A percentile compares a stretch with the other conserved stretches of the same genome.
Evolutionary conservation across 1,139 yeast genomes (phyloP).

Genomic region (Yamadazyma pseudoaaseri): DNA sequence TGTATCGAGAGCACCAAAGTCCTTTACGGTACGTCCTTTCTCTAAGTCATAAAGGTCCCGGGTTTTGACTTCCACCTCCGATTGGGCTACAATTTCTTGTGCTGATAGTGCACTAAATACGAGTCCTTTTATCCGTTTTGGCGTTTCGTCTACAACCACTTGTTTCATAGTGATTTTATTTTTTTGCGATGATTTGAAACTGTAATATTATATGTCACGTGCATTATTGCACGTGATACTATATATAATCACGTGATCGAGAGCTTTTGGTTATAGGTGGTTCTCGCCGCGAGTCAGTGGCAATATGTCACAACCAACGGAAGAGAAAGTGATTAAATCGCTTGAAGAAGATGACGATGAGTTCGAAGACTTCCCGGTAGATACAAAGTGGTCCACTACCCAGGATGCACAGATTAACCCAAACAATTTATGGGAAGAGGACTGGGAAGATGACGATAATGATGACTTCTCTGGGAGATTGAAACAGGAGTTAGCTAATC

Average conservation of each 20-base stretch:
- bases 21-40: constrained; percentile 78
- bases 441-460: constrained; percentile 92
- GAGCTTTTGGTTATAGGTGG: too few relatives aligned
- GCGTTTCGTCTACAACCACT: constrained; percentile 77
- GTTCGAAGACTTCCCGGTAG: constrained; percentile 92
- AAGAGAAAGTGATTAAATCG: constrained; percentile 50
- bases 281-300: background rate
- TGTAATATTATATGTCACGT: too few relatives aligned
- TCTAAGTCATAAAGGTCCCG: constrained; percentile 87
- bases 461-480: constrained; percentile 77
- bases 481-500: constrained; percentile 44
- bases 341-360: constrained; percentile 94
- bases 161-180: constrained; percentile 53
- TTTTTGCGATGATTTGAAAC: too few relatives aligned
- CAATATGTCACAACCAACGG: constrained; percentile 9
- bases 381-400: constrained; percentile 49
- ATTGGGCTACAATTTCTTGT: constrained; percentile 86
- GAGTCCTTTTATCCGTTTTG: constrained; percentile 85
- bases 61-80: constrained; percentile 90
- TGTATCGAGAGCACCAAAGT: constrained; percentile 86
- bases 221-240: too few relatives aligned
- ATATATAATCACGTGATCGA: too few relatives aligned
- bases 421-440: constrained; percentile 80
- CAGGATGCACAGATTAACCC: constrained; percentile 43
- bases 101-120: constrained; percentile 93